phyloP scores from a whole-genome alignment of 352 stramenopile genomes.

The Aphanomyces astaci region DNA sequence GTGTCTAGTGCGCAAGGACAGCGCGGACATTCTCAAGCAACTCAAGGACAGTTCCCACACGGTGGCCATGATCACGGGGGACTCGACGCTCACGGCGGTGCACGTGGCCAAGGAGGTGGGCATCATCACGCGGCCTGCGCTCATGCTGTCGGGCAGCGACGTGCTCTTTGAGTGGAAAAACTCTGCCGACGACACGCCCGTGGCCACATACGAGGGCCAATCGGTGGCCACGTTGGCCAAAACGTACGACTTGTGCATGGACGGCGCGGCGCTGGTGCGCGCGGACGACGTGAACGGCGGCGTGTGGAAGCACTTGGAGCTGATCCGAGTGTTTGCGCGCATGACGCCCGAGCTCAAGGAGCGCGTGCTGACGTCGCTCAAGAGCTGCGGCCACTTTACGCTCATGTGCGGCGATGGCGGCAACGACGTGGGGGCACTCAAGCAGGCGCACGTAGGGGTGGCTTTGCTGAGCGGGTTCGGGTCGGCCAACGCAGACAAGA shows the following conservation, averaged over 20 bases:
- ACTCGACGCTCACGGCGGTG: constrained; percentile 94
- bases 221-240: constrained; percentile 51
- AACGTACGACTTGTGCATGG: constrained; percentile 82
- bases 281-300: constrained; percentile 71
- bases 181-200: constrained; percentile 56
- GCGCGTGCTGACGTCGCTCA: constrained; percentile 92
- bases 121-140: constrained; percentile 77
- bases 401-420: constrained; percentile 98
- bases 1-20: constrained; percentile 96
- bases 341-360: constrained; percentile 97
- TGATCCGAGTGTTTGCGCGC: constrained; percentile 92
- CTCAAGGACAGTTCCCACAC: constrained; percentile 87
- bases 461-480: constrained; percentile 73
- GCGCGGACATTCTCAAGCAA: constrained; percentile 87
- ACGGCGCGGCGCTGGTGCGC: constrained; percentile 61
- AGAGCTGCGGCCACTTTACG: constrained; percentile 85
- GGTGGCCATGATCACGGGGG: constrained; percentile 99
- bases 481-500: constrained; percentile 82
- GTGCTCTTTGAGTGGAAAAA: constrained; percentile 87
- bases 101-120: constrained; percentile 94
- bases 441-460: constrained; percentile 86
- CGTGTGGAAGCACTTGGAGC: constrained; percentile 72
- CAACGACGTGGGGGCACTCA: constrained; percentile 96
- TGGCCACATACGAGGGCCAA: constrained; percentile 60
- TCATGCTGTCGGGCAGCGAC: constrained; percentile 63